phyloP scores from a whole-genome alignment of 2,329 filamentous ascomycete genomes.

The Aspergillus novoparasiticus region DNA sequence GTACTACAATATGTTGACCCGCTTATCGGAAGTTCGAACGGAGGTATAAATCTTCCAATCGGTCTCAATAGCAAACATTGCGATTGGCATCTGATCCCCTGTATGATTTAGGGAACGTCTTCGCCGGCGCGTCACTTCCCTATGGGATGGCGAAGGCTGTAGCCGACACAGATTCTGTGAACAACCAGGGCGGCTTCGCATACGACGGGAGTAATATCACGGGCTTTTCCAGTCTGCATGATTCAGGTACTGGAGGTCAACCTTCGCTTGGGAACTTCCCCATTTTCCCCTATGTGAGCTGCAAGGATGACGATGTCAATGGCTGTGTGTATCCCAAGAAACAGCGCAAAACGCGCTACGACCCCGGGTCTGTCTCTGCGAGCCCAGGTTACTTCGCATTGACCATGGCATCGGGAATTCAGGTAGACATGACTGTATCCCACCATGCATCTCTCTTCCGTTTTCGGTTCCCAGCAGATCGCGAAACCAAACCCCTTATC shows the following conservation, averaged over 20 bases:
- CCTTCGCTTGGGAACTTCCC: slow-evolving; percentile 74
- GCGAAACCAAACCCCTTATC: slow-evolving; percentile 56
- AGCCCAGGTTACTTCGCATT: slow-evolving; percentile 68
- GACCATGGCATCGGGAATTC: slow-evolving; percentile 58
- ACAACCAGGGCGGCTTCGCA: slow-evolving; percentile 59
- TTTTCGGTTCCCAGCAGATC: slow-evolving; percentile 59
- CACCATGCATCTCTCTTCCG: slow-evolving; percentile 66
- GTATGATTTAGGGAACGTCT: slow-evolving; percentile 54
- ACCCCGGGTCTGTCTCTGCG: slow-evolving; percentile 57
- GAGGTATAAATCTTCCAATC: slow-evolving; percentile 34
- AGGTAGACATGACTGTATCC: slow-evolving; percentile 67
- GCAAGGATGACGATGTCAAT: slow-evolving; percentile 62
- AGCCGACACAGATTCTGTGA: slow-evolving; percentile 53
- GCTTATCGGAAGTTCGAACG: slow-evolving; percentile 57
- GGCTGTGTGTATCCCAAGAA: slow-evolving; percentile 63
- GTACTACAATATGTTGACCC: slow-evolving; percentile 52
- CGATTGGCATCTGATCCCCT: neutral
- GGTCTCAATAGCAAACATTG: neutral
- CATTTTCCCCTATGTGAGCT: slow-evolving; percentile 67
- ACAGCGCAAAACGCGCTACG: slow-evolving; percentile 51
- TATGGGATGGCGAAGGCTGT: slow-evolving; percentile 61
- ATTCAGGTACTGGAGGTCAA: slow-evolving; percentile 52
- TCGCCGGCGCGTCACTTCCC: slow-evolving; percentile 57
- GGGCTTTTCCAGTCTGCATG: slow-evolving; percentile 56
- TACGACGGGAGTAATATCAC: slow-evolving; percentile 54